These are phyloP conservation scores for Elongisporangium anandrum DNA, from an alignment of 352 stramenopile species.

Conservation along the genomic window DNA sequence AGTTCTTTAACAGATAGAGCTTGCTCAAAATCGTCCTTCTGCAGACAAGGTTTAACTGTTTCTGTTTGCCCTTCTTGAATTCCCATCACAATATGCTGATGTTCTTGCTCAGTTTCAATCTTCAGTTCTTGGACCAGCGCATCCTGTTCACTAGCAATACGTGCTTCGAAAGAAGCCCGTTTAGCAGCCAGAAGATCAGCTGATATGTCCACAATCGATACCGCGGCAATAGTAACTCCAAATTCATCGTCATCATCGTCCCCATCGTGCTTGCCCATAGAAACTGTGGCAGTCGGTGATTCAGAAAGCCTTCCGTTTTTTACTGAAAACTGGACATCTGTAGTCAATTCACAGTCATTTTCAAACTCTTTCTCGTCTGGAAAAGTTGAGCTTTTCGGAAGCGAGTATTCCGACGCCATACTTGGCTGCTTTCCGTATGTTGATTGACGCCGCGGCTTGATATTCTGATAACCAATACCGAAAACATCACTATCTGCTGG, in stretches of 20 bases:
- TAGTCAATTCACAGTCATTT: constrained; percentile 25
- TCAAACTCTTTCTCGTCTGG: constrained; percentile 49
- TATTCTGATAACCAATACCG: constrained; percentile 59
- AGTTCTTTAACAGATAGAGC: constrained; percentile 57
- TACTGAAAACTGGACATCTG: constrained; percentile 34
- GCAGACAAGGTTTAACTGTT: background rate
- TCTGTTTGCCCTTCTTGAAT: background rate
- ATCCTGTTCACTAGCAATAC: constrained; percentile 29
- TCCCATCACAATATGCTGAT: constrained; percentile 15
- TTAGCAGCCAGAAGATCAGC: background rate
- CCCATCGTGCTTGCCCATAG: background rate
- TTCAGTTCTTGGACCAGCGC: constrained; percentile 38
- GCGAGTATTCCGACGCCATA: constrained; percentile 12
- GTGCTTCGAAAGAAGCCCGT: constrained; percentile 15
- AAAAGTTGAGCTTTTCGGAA: constrained; percentile 34
- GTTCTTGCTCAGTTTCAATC: constrained; percentile 33
- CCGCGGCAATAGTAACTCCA: constrained; percentile 1
- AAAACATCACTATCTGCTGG: constrained; percentile 17
- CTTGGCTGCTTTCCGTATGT: background rate
- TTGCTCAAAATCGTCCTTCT: constrained; percentile 6
- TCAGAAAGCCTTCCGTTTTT: background rate
- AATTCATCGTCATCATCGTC: constrained; percentile 40
- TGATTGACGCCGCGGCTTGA: constrained; percentile 6
- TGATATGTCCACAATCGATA: background rate
- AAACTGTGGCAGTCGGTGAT: background rate